phyloP scores from a whole-genome alignment of 768 basidiomycete species.

The Lyophyllum atratum region DNA sequence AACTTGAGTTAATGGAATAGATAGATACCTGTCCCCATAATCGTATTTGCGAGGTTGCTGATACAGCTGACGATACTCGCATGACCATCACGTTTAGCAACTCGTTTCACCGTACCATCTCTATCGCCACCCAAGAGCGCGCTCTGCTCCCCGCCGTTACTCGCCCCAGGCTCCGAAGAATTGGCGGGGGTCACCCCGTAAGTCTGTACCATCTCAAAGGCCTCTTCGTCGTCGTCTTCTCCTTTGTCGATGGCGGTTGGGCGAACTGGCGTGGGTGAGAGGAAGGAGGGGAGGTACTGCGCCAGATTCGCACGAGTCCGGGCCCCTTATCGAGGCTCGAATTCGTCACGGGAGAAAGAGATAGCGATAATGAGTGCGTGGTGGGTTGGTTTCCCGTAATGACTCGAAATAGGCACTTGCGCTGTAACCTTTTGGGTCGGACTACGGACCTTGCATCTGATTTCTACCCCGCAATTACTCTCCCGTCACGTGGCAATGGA shows the following conservation, averaged over 20 bases:
- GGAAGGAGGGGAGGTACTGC: conserved; percentile 12
- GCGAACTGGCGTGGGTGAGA: background rate
- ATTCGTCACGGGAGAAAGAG: background rate
- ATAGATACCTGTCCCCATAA: conserved; percentile 82
- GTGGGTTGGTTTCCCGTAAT: background rate
- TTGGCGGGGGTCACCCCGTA: conserved; percentile 60
- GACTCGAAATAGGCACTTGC: background rate
- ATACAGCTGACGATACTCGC: conserved; percentile 70
- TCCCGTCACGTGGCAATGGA: background rate
- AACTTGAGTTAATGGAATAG: conserved; percentile 1
- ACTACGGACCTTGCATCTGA: background rate
- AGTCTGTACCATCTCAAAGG: conserved; percentile 66
- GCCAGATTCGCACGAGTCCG: conserved; percentile 24
- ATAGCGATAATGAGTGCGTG: conserved; percentile 5
- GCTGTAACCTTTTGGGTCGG: background rate
- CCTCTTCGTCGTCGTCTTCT: conserved; percentile 26
- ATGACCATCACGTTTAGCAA: conserved; percentile 54
- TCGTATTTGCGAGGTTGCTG: conserved; percentile 86
- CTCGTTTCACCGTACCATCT: conserved; percentile 19
- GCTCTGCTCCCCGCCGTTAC: conserved; percentile 48
- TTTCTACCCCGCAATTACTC: background rate
- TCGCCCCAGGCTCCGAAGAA: conserved; percentile 29
- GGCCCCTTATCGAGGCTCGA: conserved; percentile 2
- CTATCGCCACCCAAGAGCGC: conserved; percentile 57
- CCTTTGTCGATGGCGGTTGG: background rate